phyloP scores from a whole-genome alignment of 2,329 filamentous ascomycete genomes.

The Lachnellula cervina region DNA sequence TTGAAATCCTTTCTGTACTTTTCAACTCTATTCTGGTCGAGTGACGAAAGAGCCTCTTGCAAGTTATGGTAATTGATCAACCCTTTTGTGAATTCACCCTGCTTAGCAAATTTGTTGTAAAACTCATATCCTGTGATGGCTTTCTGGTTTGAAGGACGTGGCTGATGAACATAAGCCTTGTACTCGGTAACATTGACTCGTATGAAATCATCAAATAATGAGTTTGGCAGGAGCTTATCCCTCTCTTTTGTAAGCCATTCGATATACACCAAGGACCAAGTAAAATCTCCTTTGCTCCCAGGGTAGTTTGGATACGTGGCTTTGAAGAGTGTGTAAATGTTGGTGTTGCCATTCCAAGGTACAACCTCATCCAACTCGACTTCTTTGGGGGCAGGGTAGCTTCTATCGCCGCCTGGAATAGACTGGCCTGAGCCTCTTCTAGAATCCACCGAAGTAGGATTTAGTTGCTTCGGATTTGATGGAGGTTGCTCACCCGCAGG shows the following conservation, averaged over 20 bases:
- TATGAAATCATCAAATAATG: slow-evolving; percentile 51
- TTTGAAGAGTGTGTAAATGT: slow-evolving; percentile 36
- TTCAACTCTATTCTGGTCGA: slow-evolving; percentile 9
- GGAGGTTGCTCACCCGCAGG: neutral
- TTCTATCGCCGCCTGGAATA: no score
- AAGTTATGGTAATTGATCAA: slow-evolving; percentile 21
- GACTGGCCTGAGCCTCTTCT: no score
- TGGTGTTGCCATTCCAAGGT: neutral
- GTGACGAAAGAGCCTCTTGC: slow-evolving; percentile 9
- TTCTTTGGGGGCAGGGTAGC: neutral
- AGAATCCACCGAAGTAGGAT: no score
- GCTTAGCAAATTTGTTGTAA: slow-evolving; percentile 32
- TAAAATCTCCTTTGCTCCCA: slow-evolving; percentile 39
- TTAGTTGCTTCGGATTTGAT: neutral
- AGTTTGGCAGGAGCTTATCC: slow-evolving; percentile 35
- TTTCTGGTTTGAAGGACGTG: slow-evolving; percentile 14
- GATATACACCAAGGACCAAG: slow-evolving; percentile 42
- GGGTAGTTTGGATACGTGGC: slow-evolving; percentile 40
- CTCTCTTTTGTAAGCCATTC: slow-evolving; percentile 34
- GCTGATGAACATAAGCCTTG: slow-evolving; percentile 35
- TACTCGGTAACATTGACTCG: slow-evolving; percentile 40
- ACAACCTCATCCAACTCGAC: neutral
- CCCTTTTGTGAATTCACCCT: slow-evolving; percentile 20
- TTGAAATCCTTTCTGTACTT: slow-evolving; percentile 2
- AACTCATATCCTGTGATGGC: slow-evolving; percentile 39